phyloP scores from a whole-genome alignment of 2,329 filamentous ascomycete genomes.

The Colletotrichum acutatum region DNA sequence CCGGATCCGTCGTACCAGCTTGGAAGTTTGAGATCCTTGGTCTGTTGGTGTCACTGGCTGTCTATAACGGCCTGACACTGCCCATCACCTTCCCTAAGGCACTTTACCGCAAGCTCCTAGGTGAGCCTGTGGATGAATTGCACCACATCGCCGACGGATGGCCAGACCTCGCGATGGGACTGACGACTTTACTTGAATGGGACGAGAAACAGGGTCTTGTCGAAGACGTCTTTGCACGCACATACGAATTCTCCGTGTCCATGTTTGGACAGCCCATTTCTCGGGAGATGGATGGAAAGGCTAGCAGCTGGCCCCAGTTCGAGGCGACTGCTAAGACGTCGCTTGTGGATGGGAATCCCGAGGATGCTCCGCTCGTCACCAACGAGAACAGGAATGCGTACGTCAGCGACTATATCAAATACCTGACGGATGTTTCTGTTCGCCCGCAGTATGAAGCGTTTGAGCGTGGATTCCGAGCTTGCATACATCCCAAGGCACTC shows the following conservation, averaged over 20 bases:
- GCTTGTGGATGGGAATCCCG: conserved; percentile 50
- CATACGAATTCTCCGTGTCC: conserved; percentile 83
- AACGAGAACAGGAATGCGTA: conserved; percentile 82
- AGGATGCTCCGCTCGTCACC: conserved; percentile 79
- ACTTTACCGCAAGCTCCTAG: conserved; percentile 84
- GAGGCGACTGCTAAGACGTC: conserved; percentile 42
- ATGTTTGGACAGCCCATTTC: conserved; percentile 68
- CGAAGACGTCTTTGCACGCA: conserved; percentile 83
- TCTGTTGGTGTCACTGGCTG: conserved; percentile 85
- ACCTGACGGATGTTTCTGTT: conserved; percentile 83
- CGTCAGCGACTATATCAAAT: conserved; percentile 85
- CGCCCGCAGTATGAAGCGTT: conserved; percentile 84
- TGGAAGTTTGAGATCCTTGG: conserved; percentile 95
- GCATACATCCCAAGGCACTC: conserved; percentile 77
- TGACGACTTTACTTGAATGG: conserved; percentile 81
- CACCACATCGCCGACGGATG: conserved; percentile 88
- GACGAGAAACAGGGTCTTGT: conserved; percentile 79
- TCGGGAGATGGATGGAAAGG: conserved; percentile 61
- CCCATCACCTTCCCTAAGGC: conserved; percentile 89
- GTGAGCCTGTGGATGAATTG: conserved; percentile 73
- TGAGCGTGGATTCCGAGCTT: conserved; percentile 80
- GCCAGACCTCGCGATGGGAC: conserved; percentile 81
- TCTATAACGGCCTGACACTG: conserved; percentile 93
- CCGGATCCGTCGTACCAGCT: conserved; percentile 81
- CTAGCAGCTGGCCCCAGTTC: conserved; percentile 66